phyloP scores from a whole-genome alignment of 768 basidiomycete species.

The Naganishia onofrii region DNA sequence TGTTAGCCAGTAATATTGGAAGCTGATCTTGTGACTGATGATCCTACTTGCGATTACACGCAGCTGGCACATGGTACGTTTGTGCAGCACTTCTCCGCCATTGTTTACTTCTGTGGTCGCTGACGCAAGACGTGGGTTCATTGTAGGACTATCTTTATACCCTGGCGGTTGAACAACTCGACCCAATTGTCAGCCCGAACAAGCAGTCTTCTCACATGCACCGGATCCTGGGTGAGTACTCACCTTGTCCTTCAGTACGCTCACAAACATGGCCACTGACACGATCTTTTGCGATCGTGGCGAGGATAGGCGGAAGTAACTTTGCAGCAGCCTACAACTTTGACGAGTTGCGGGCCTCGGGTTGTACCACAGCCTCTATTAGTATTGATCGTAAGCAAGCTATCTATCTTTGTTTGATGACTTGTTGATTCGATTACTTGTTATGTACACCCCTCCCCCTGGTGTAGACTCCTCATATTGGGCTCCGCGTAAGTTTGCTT shows the following conservation, averaged over 20 bases:
- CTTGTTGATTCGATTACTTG: no score
- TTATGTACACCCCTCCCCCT: conserved; percentile 17
- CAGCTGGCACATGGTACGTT: conserved; percentile 11
- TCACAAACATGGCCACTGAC: no score
- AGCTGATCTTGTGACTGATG: no score
- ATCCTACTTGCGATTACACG: background rate
- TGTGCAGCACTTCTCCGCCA: background rate
- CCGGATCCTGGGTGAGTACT: conserved; percentile 40
- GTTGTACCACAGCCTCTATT: conserved; percentile 38
- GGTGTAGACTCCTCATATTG: conserved; percentile 35
- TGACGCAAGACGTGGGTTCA: no score
- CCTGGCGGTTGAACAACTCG: conserved; percentile 43
- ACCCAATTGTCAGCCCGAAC: conserved; percentile 47
- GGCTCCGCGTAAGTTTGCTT: conserved; percentile 15
- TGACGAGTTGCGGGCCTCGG: conserved; percentile 34
- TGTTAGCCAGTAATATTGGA: no score
- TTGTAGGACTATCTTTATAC: conserved; percentile 5
- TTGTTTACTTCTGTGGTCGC: background rate
- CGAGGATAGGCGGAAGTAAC: conserved; percentile 32
- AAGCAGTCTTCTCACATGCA: conserved; percentile 44
- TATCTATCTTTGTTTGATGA: no score
- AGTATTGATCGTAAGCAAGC: conserved; percentile 9
- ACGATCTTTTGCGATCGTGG: no score
- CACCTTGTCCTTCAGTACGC: background rate
- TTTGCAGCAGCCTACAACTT: conserved; percentile 44